A percentile compares a stretch with the other conserved stretches of the same genome.
Evolutionary conservation across 129 eudicot genomes (phyloP).

Genomic region (Rutidosis leptorrhynchoides): DNA sequence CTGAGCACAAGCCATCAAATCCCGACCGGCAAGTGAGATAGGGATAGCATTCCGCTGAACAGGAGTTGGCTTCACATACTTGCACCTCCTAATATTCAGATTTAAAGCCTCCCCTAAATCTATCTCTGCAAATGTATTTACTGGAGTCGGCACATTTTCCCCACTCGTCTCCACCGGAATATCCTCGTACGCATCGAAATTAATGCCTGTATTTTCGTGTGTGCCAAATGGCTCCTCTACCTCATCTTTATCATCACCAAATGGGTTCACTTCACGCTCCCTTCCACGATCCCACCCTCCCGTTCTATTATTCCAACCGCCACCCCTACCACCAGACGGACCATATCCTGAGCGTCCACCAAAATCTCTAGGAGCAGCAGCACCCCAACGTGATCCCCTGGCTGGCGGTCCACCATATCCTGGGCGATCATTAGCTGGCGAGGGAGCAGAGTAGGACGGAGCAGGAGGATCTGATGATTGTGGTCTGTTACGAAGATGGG

Average conservation of each 20-base stretch:
- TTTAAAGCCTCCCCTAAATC: conserved; percentile 48
- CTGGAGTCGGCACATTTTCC: conserved; percentile 50
- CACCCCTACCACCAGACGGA: conserved; percentile 33
- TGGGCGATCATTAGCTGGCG: too few relatives aligned
- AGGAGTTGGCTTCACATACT: conserved; percentile 63
- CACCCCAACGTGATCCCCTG: too few relatives aligned
- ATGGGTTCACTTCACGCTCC: conserved; percentile 59
- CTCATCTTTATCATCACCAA: conserved; percentile 41
- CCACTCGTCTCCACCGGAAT: conserved; percentile 60
- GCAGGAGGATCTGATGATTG: too few relatives aligned
- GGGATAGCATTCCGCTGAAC: conserved; percentile 67
- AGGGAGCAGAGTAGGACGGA: too few relatives aligned
- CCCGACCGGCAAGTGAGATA: too few relatives aligned
- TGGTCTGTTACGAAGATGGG: too few relatives aligned
- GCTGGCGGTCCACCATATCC: too few relatives aligned
- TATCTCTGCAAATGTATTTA: conserved; percentile 49
- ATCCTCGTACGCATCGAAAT: conserved; percentile 53
- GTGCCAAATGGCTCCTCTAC: conserved; percentile 32
- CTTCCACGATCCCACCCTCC: conserved; percentile 45
- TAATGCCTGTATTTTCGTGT: conserved; percentile 31
- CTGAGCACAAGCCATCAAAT: too few relatives aligned
- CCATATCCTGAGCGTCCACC: too few relatives aligned
- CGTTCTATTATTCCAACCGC: conserved; percentile 52
- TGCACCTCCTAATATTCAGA: conserved; percentile 60
- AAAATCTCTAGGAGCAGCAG: too few relatives aligned